phyloP scores from a whole-genome alignment of 2,329 filamentous ascomycete genomes.

The Aspergillus carbonarius region DNA sequence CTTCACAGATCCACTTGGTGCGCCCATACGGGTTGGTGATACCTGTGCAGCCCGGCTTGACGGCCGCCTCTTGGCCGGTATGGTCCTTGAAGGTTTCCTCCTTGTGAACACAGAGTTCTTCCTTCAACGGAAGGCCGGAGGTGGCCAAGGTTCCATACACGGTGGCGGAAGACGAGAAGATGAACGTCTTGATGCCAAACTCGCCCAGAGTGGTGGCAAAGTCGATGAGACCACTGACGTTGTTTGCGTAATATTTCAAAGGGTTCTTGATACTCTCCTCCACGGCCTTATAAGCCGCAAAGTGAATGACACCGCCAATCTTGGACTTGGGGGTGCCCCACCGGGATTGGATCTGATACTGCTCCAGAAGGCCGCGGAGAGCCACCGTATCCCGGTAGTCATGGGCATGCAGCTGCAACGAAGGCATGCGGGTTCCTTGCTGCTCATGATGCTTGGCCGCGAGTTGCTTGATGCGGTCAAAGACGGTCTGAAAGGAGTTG shows the following conservation, averaged over 20 bases:
- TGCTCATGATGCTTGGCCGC: slow-evolving; percentile 38
- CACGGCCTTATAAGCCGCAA: slow-evolving; percentile 67
- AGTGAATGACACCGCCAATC: slow-evolving; percentile 67
- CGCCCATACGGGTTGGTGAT: slow-evolving; percentile 66
- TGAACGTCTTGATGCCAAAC: slow-evolving; percentile 63
- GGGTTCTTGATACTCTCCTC: slow-evolving; percentile 62
- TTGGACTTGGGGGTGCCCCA: slow-evolving; percentile 45
- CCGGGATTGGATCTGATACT: slow-evolving; percentile 38
- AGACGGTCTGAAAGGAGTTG: slow-evolving; percentile 39
- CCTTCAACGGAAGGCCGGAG: slow-evolving; percentile 52
- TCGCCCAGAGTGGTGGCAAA: slow-evolving; percentile 58
- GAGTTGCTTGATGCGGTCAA: slow-evolving; percentile 36
- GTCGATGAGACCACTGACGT: slow-evolving; percentile 63
- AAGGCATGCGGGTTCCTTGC: slow-evolving; percentile 43
- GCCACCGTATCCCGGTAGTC: slow-evolving; percentile 48
- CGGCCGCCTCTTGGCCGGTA: slow-evolving; percentile 43
- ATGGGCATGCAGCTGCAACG: slow-evolving; percentile 48
- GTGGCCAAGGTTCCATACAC: slow-evolving; percentile 62
- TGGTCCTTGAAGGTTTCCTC: slow-evolving; percentile 47
- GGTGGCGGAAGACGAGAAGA: slow-evolving; percentile 67
- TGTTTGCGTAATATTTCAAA: slow-evolving; percentile 66
- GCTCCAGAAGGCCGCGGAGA: slow-evolving; percentile 45
- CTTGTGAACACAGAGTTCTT: slow-evolving; percentile 57
- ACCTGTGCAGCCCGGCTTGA: slow-evolving; percentile 53
- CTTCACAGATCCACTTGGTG: slow-evolving; percentile 67